phyloP scores from a whole-genome alignment of 1,284 basidiomycete species.

The Leccinum pachyderme region DNA sequence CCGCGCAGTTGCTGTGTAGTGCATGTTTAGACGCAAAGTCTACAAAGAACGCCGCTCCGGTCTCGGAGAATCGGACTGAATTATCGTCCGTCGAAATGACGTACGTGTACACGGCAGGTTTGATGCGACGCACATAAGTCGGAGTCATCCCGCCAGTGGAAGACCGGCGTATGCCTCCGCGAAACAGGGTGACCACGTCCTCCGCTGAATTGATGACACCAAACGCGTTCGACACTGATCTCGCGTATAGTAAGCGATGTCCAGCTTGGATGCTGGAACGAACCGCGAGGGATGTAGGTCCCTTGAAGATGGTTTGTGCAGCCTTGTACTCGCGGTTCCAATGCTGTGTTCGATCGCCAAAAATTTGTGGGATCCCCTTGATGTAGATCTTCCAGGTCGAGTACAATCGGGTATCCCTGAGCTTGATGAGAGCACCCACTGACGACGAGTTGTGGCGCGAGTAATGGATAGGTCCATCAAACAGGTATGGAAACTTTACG shows the following conservation, averaged over 20 bases:
- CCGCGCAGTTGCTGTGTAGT: slow-evolving; percentile 52
- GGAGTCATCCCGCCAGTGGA: slow-evolving; percentile 13
- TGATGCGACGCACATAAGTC: slow-evolving; percentile 52
- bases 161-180: slow-evolving; percentile 36
- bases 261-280: slow-evolving; percentile 67
- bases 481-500: slow-evolving; percentile 51
- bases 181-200: slow-evolving; percentile 52
- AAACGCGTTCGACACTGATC: slow-evolving; percentile 59
- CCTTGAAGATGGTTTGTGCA: slow-evolving; percentile 68
- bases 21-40: slow-evolving; percentile 78
- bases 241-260: slow-evolving; percentile 72
- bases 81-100: slow-evolving; percentile 69
- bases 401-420: slow-evolving; percentile 65
- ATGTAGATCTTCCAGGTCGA: slow-evolving; percentile 79
- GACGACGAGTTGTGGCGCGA: slow-evolving; percentile 68
- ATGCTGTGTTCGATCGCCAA: slow-evolving; percentile 56
- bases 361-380: slow-evolving; percentile 56
- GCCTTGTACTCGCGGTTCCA: slow-evolving; percentile 69
- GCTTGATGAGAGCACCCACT: slow-evolving; percentile 57
- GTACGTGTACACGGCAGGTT: slow-evolving; percentile 78
- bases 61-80: slow-evolving; percentile 74
- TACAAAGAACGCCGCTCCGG: slow-evolving; percentile 77
- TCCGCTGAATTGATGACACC: slow-evolving; percentile 50
- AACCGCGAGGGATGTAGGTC: slow-evolving; percentile 57
- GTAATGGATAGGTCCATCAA: slow-evolving; percentile 71